Base-by-base conservation (phyloP, 73 alveolate species). In the Paramecium pentaurelia region DNA sequence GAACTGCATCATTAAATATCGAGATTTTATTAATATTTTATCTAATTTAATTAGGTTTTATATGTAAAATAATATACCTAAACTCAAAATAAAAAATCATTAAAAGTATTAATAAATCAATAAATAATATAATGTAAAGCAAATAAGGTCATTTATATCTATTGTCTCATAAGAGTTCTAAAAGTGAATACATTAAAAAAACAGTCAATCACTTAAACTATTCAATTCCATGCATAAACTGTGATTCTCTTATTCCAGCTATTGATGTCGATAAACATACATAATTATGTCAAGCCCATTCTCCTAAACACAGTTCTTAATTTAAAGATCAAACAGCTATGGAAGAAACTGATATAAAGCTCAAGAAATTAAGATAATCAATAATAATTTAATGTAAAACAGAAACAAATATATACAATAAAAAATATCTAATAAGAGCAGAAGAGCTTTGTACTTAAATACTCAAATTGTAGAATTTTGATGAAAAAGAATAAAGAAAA, bases 151-250 rank as follows among this genome's bases (percentile, higher is more conserved):
- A n/a, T 2, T 54, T 11, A 8, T 54, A 54, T 54, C 70, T 54
- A 54, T 18, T n/a, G 25, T 54, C 70, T 54, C 70, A 54, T 54
- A 54, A 54, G 70, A 54, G 70, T 54, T 54, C 70, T 54, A 54
- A 54, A 54, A 54, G 70, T 18, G 70, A 54, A 54, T 54, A 14
- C 12, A 54, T 54, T n/a, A 54, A 54, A n/a, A 54, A 54, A 54
- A 18, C 30, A 7, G 25, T n/a, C 11, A 18, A 20, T 54, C 32
- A 2, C 32, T 7, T 54, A 54, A 68, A 68, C 47, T 75, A 34
- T 75, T 75, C 68, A 22, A 45, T 75, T 34, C 88, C 88, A n/a
- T 75, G 88, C n/a, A 75, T 75, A 8, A 75, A 75, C 10, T 75
- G 88, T 22, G 88, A 75, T 32, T 34, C 88, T 16, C 40, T 75